Conservation (phyloP, 441 rosid genomes). For the Iberis amara region DNA sequence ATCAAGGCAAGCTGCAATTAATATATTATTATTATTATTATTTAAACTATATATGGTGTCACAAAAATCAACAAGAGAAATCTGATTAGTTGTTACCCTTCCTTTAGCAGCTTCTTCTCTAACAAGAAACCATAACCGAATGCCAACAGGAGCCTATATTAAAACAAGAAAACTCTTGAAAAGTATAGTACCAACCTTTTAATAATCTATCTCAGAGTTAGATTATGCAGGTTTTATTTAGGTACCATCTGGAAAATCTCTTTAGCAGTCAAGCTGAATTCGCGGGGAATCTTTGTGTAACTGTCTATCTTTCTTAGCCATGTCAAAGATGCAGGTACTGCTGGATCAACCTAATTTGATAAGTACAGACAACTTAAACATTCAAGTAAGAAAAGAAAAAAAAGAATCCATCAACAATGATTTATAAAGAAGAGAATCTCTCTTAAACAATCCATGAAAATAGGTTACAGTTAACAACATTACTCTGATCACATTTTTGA, state of each 20-base stretch:
- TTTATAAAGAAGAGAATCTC: not conserved
- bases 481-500: too few relatives aligned
- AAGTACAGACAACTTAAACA: not conserved
- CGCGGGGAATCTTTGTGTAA: constrained; percentile 34
- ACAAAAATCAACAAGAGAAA: not conserved
- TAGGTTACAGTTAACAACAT: too few relatives aligned
- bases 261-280: constrained; percentile 44
- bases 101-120: constrained; percentile 61
- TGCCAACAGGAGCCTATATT: constrained; percentile 76
- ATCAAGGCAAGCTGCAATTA: constrained; percentile 42
- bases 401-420: not conserved
- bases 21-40: not conserved
- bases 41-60: not conserved
- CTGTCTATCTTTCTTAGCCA: constrained; percentile 66
- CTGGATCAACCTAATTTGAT: constrained; percentile 53
- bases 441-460: constrained; percentile 1
- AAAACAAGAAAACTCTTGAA: not conserved
- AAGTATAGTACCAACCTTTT: too few relatives aligned
- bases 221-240: not conserved
- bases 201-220: too few relatives aligned
- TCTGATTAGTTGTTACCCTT: constrained; percentile 36
- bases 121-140: constrained; percentile 51
- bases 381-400: too few relatives aligned
- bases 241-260: constrained; percentile 69
- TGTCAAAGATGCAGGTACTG: constrained; percentile 62